Base-by-base conservation (phyloP, 2,329 filamentous ascomycete genomes). In the Pseudogymnoascus sp. region DNA sequence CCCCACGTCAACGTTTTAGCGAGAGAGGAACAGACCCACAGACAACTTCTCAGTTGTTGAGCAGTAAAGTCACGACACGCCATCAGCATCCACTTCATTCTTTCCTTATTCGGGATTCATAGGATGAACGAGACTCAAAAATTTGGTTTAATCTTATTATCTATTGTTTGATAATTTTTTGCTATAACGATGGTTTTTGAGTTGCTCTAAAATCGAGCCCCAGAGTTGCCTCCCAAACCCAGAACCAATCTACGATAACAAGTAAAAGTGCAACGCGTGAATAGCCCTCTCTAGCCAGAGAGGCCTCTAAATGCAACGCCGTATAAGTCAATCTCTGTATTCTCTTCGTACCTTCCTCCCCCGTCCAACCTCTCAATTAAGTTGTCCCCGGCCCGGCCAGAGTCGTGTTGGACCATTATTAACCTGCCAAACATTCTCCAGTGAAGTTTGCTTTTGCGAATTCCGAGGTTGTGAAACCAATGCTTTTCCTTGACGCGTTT, bases 61-160 rank as follows among this genome's bases (percentile, higher is more conserved):
- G 50, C 50, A 21, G 28, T 56, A 56, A 56, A 33, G 50, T 25
- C 50, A 56, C 50, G 16, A 56, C 50, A 18, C 50, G 50, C 50
- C 50, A 56, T 21, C 50, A 56, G 50, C 25, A 56, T 56, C 50
- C 50, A 56, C 50, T 56, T 56, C 50, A 56, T 21, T 56, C 10
- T 56, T 56, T 56, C 50, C 50, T 56, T 56, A 56, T 56, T 56
- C 28, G 28, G 28, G 50, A 56, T 33, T 56, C 50, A 56, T 56
- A 56, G 50, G 50, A 56, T 56, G 50, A 56, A 56, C 25, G 14
- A 56, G 23, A 12, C 14, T 56, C 10, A 33, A 16, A 33, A 33
- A 6, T 7, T 56, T 33, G 10, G n/a, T 28, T 56, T 56, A 33
- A 56, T 56, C 28, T 56, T 56, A 53, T 53, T 53, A 56, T 56